phyloP scores from a whole-genome alignment of 129 eudicot genomes.

The Cynara cardunculus region DNA sequence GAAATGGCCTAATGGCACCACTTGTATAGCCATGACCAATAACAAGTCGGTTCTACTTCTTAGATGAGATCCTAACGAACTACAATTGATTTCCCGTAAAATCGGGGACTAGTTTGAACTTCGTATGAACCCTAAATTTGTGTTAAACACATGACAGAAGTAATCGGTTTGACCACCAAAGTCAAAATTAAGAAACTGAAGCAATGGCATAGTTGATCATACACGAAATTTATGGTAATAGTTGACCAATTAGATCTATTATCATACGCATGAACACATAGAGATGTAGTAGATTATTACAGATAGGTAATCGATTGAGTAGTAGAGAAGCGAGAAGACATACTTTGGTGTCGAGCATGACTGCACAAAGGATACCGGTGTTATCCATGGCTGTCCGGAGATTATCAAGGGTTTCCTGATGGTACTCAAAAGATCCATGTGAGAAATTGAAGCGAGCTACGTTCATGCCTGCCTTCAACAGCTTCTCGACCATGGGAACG shows the following conservation, averaged over 20 bases:
- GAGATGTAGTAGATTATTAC: background rate
- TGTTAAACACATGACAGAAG: background rate
- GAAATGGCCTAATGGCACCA: background rate
- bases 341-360: slow-evolving; percentile 63
- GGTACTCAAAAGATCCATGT: slow-evolving; percentile 52
- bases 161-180: background rate
- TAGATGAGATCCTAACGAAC: background rate
- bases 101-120: background rate
- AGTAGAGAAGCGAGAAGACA: background rate
- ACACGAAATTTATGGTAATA: background rate
- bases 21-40: background rate
- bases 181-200: slow-evolving; percentile 13
- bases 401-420: slow-evolving; percentile 54
- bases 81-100: slow-evolving; percentile 7
- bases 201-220: background rate
- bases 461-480: slow-evolving; percentile 57
- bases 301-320: background rate
- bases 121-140: background rate
- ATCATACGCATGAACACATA: slow-evolving; percentile 3
- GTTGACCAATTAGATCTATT: slow-evolving; percentile 6
- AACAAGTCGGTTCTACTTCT: background rate
- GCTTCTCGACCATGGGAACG: slow-evolving; percentile 51
- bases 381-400: slow-evolving; percentile 43
- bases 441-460: slow-evolving; percentile 63
- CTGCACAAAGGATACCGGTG: slow-evolving; percentile 52